Base-by-base conservation (phyloP, 2,329 filamentous ascomycete species). In the Hypocrella siamensis region DNA sequence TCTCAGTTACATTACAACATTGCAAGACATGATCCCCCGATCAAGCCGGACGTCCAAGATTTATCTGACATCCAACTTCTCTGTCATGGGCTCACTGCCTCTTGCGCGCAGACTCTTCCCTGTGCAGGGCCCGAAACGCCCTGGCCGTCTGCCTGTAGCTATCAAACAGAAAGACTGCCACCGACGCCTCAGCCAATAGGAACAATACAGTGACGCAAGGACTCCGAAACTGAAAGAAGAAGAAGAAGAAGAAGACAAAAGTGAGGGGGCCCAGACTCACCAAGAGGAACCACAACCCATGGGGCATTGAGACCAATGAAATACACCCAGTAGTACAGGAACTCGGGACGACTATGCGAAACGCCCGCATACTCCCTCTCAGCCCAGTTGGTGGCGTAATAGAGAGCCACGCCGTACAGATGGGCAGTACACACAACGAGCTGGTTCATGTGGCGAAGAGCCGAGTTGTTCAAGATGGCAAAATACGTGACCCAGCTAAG, bases 281-380 rank as follows among this genome's bases (percentile, higher is more conserved):
- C 44, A 3, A 56, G 42, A 5, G 73, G 73, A 17, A 75, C 58
- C 1, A 73, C 41, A 1, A 58, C 63, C 73, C 73, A 78, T 1
- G 71, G 68, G 12, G 61, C 45, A 43, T 78, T 78, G 47, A 75
- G 65, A 3, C 64, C 65, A 5, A 70, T 54, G 38, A 72, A 77
- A 42, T 77, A 78, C 14, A 69, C 54, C 71, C 71, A 77, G 42
- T 67, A 74, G 42, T 78, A 78, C 19, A 68, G 46, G 16, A 57
- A 52, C 49, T 77, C 73, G 2, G 72, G 72, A 17, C 73, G 60
- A 40, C 65, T 71, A 43, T 71, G 67, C 15, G 54, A 55, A 16
- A 58, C 49, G 3, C 61, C 66, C 11, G 49, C 52, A 36, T 59
- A 50, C 21, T 51, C 52, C 35, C 57, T 48, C 37, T 71, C 67